A percentile compares a stretch with the other conserved stretches of the same genome.
Evolutionary conservation across 179 eudicot species (phyloP).

Genomic region (Spinacia oleracea): DNA sequence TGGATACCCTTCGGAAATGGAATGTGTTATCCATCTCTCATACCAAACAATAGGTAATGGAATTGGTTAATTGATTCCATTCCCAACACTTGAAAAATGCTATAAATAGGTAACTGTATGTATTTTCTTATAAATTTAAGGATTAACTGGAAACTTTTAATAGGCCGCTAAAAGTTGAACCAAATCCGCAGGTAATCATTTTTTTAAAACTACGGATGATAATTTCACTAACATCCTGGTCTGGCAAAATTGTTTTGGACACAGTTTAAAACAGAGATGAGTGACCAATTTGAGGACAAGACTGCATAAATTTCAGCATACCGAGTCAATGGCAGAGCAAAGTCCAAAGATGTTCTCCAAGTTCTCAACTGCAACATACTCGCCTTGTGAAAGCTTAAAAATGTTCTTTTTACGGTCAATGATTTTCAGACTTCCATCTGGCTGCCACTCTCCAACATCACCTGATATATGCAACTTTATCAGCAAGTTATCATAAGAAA

Average conservation of each 20-base stretch:
- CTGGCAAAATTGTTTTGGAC: background rate
- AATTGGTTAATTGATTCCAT: too few species aligned
- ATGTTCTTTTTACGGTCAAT: conserved; percentile 89
- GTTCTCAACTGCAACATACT: conserved; percentile 85
- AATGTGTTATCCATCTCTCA: too few species aligned
- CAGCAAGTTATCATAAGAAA: conserved; percentile 1
- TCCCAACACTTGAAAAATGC: too few species aligned
- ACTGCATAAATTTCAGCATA: conserved; percentile 26
- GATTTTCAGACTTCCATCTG: conserved; percentile 79
- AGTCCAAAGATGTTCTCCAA: conserved; percentile 75
- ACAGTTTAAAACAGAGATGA: background rate
- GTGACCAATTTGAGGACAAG: background rate
- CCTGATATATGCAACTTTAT: conserved; percentile 40
- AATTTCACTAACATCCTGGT: background rate
- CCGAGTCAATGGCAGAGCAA: conserved; percentile 62
- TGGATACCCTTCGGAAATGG: too few species aligned
- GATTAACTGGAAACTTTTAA: background rate
- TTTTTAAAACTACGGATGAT: background rate
- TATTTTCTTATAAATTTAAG: too few species aligned
- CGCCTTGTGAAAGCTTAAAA: conserved; percentile 90
- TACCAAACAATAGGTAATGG: too few species aligned
- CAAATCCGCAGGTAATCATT: too few species aligned
- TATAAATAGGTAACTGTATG: too few species aligned
- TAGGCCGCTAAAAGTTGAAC: background rate
- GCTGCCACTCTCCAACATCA: conserved; percentile 93